These are phyloP conservation scores for Citrus unshiu DNA, from an alignment of 345 rosid species.

Conservation along the genomic window DNA sequence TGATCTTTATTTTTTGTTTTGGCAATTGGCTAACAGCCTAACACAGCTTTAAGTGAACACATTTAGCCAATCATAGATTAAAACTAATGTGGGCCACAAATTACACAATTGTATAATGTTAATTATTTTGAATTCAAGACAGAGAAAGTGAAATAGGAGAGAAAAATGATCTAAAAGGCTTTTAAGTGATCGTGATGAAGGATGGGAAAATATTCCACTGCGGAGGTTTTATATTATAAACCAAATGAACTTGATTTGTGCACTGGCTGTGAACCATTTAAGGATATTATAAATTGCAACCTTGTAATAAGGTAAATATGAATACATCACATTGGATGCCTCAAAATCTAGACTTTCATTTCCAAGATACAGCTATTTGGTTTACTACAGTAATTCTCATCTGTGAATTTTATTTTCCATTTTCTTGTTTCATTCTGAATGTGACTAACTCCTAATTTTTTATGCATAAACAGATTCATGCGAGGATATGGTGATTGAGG, in stretches of 20 bases:
- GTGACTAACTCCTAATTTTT: background rate
- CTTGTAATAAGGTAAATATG: background rate
- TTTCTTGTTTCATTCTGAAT: constrained; percentile 8
- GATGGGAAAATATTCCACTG: background rate
- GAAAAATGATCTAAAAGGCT: background rate
- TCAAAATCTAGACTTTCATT: background rate
- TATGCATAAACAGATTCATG: constrained; percentile 65
- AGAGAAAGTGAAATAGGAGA: background rate
- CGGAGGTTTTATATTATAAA: background rate
- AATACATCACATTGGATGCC: background rate
- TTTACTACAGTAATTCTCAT: constrained; percentile 1
- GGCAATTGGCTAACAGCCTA: background rate
- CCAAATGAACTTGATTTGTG: background rate
- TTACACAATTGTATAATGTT: background rate
- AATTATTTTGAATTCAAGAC: background rate
- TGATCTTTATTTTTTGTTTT: background rate
- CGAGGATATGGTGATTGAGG: constrained; percentile 89
- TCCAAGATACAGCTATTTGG: background rate
- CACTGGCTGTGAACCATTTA: background rate
- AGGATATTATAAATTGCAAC: background rate
- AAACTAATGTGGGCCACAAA: background rate
- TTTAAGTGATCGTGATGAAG: background rate
- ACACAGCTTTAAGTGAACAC: background rate
- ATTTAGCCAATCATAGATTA: background rate
- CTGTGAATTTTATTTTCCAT: constrained; percentile 2